Conservation (phyloP, 2,329 filamentous ascomycete species). For the Aspergillus bombycis region DNA sequence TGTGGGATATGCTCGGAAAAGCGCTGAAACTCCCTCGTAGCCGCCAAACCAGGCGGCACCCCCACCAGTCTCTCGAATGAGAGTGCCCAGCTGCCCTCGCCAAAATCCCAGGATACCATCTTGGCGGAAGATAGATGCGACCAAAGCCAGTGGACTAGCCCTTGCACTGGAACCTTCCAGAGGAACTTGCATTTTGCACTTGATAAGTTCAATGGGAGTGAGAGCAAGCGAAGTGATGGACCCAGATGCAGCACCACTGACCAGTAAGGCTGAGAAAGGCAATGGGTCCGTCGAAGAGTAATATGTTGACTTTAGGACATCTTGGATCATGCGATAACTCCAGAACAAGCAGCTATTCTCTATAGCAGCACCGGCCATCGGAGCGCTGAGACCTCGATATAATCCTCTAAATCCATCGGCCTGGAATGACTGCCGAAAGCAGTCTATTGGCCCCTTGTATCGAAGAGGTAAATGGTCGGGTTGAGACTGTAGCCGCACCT, state of each 20-base stretch:
- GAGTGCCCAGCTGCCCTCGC: conserved; percentile 90
- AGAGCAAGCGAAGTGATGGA: conserved; percentile 87
- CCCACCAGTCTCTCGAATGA: conserved; percentile 92
- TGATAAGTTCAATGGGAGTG: conserved; percentile 94
- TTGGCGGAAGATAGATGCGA: conserved; percentile 77
- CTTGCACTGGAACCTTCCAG: conserved; percentile 41
- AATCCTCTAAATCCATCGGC: conserved; percentile 78
- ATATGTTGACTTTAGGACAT: conserved; percentile 66
- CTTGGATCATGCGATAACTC: conserved; percentile 73
- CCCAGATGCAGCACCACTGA: conserved; percentile 83
- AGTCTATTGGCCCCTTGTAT: conserved; percentile 87
- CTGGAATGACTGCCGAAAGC: conserved; percentile 82
- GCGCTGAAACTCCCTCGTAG: conserved; percentile 76
- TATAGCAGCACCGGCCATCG: conserved; percentile 84
- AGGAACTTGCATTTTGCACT: conserved; percentile 95
- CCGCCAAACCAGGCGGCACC: conserved; percentile 93
- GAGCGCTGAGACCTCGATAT: conserved; percentile 91
- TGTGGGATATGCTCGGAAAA: conserved; percentile 64
- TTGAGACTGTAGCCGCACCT: conserved; percentile 96
- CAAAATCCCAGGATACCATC: conserved; percentile 88
- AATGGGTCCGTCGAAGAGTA: conserved; percentile 61
- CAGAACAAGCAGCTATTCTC: conserved; percentile 94
- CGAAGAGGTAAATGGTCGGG: conserved; percentile 78
- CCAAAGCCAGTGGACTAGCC: conserved; percentile 69
- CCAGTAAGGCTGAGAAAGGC: conserved; percentile 73